phyloP scores from a whole-genome alignment of 441 rosid species.

The Pelargonium fulgidum region DNA sequence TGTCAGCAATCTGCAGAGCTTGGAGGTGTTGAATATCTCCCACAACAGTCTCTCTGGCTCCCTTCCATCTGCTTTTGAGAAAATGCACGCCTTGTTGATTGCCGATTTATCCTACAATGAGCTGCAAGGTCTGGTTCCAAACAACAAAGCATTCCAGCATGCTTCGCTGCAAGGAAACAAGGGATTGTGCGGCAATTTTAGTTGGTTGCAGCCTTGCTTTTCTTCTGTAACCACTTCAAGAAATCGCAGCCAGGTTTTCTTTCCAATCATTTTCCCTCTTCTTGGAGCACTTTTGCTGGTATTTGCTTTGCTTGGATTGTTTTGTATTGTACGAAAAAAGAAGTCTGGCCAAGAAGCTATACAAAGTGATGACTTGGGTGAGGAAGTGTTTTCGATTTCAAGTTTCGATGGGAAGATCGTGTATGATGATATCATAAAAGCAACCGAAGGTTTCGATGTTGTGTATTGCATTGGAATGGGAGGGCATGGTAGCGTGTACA shows the following conservation, averaged over 20 bases:
- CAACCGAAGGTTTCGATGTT: constrained; percentile 7
- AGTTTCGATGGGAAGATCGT: neutral
- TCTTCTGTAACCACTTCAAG: neutral
- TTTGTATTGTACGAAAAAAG: neutral
- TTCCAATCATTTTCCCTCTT: constrained; percentile 17
- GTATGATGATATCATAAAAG: too few species aligned
- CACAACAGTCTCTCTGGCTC: constrained; percentile 29
- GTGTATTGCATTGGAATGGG: neutral
- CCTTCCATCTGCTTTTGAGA: constrained; percentile 5
- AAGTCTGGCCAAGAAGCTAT: neutral
- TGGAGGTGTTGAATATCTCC: constrained; percentile 28
- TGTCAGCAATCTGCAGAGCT: constrained; percentile 14
- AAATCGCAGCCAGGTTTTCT: neutral
- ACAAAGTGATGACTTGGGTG: neutral
- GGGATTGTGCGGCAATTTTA: constrained; percentile 27
- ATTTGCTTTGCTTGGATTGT: neutral
- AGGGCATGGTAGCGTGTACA: too few species aligned
- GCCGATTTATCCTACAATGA: constrained; percentile 32
- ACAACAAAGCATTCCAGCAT: constrained; percentile 26
- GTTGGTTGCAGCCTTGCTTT: constrained; percentile 14
- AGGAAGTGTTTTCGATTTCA: constrained; percentile 1
- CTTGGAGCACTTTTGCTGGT: constrained; percentile 8
- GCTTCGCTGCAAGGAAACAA: constrained; percentile 27
- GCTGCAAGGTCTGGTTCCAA: constrained; percentile 30
- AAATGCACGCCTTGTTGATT: neutral